Evolutionary conservation across 2,329 filamentous ascomycete species (phyloP).

Genomic region (Davidsoniella virescens): DNA sequence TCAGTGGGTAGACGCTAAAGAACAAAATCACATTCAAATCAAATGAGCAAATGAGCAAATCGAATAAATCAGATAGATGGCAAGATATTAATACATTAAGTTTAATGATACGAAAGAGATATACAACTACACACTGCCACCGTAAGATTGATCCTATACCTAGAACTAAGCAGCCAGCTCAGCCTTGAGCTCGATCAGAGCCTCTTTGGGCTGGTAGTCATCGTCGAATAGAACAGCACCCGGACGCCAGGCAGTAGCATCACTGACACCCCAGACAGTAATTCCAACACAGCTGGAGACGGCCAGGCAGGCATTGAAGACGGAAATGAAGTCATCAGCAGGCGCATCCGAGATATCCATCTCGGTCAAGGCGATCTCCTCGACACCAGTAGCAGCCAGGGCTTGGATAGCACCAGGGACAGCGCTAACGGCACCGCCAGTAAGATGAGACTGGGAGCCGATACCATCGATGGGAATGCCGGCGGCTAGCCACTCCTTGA

Average conservation of each 20-base stretch:
- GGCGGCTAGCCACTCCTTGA: constrained; percentile 45
- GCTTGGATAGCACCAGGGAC: constrained; percentile 33
- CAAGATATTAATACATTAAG: neutral
- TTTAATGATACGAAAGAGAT: neutral
- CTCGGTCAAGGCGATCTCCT: constrained; percentile 49
- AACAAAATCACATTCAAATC: neutral
- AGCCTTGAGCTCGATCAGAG: constrained; percentile 28
- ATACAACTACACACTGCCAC: neutral
- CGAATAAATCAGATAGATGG: neutral
- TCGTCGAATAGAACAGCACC: constrained; percentile 35
- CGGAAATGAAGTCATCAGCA: constrained; percentile 39
- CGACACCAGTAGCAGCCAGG: constrained; percentile 32
- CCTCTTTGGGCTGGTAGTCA: constrained; percentile 34
- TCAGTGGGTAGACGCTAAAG: neutral
- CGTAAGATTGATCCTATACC: neutral
- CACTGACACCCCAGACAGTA: constrained; percentile 43
- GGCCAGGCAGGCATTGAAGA: constrained; percentile 40
- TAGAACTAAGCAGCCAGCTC: neutral
- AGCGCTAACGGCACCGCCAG: constrained; percentile 27
- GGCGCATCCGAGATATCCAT: constrained; percentile 47
- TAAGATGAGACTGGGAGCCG: constrained; percentile 39
- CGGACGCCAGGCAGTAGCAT: constrained; percentile 35
- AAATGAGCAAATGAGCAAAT: neutral
- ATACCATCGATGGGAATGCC: constrained; percentile 52
- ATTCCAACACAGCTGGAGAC: constrained; percentile 46